Evolutionary conservation across 1,139 yeast genomes (phyloP).

Genomic region (Kodamaea sp.): DNA sequence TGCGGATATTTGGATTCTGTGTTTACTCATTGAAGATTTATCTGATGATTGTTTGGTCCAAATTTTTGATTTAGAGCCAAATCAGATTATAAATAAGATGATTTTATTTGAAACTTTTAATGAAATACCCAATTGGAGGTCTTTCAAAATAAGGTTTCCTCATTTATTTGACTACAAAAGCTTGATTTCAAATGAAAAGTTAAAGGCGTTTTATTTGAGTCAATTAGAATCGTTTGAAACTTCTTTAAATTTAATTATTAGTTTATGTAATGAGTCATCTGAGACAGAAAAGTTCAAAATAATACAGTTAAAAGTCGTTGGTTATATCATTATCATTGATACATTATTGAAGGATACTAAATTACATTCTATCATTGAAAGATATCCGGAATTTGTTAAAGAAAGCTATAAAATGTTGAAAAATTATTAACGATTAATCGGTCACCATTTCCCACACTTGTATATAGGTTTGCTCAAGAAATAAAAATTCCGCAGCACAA

Average conservation of each 20-base stretch:
- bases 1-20: constrained; percentile 40
- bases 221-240: constrained; percentile 6
- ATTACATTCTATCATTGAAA: constrained; percentile 5
- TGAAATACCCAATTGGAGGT: constrained; percentile 13
- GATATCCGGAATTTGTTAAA: constrained; percentile 6
- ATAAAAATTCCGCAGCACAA: constrained; percentile 56
- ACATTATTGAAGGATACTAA: constrained; percentile 9
- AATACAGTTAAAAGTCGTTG: constrained; percentile 13
- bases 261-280: constrained; percentile 1
- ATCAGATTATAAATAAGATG: constrained; percentile 2
- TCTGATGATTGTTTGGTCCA: constrained; percentile 1
- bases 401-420: constrained; percentile 6
- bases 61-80: constrained; percentile 9
- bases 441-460: constrained; percentile 58
- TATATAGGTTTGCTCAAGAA: constrained; percentile 59
- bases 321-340: constrained; percentile 11
- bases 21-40: constrained; percentile 23
- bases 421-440: constrained; percentile 5
- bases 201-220: constrained; percentile 5
- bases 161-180: constrained; percentile 8
- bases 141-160: constrained; percentile 14
- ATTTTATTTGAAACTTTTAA: constrained; percentile 5
- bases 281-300: constrained; percentile 5
- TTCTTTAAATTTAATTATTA: constrained; percentile 6
- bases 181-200: not conserved